A percentile compares a stretch with the other conserved stretches of the same genome.
phyloP scores from a whole-genome alignment of 192 early-diverging fungal species.

The Rhizoclosmatium sp. region DNA sequence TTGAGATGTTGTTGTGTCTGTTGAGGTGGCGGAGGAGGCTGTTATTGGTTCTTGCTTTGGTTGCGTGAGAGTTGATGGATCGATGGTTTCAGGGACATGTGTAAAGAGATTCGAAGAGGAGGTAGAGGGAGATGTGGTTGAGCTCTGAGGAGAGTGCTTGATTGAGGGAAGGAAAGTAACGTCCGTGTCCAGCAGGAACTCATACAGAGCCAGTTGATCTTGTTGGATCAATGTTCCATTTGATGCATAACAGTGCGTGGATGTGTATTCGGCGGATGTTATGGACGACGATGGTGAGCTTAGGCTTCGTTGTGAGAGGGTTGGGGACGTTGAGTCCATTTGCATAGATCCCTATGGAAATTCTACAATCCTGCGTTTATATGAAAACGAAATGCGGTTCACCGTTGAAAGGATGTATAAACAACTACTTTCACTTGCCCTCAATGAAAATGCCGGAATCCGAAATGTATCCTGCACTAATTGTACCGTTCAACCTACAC shows the following conservation, averaged over 20 bases:
- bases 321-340: too few species aligned
- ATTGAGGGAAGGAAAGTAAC: neutral
- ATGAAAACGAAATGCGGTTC: neutral
- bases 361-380: too few species aligned
- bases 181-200: neutral
- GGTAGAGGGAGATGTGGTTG: too few species aligned
- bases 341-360: too few species aligned
- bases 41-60: neutral
- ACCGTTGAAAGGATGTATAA: neutral
- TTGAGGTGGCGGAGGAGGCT: neutral
- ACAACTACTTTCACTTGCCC: neutral
- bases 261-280: too few species aligned
- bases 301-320: too few species aligned
- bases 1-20: neutral
- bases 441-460: neutral
- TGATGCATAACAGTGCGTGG: neutral
- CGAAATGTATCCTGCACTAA: neutral
- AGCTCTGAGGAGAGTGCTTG: neutral
- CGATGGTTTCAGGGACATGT: too few species aligned
- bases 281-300: too few species aligned
- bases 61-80: neutral
- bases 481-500: neutral
- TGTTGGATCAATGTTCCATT: neutral
- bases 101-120: too few species aligned
- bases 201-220: neutral